Conservation (phyloP, 768 basidiomycete genomes). For the Tylopilus intermedius region DNA sequence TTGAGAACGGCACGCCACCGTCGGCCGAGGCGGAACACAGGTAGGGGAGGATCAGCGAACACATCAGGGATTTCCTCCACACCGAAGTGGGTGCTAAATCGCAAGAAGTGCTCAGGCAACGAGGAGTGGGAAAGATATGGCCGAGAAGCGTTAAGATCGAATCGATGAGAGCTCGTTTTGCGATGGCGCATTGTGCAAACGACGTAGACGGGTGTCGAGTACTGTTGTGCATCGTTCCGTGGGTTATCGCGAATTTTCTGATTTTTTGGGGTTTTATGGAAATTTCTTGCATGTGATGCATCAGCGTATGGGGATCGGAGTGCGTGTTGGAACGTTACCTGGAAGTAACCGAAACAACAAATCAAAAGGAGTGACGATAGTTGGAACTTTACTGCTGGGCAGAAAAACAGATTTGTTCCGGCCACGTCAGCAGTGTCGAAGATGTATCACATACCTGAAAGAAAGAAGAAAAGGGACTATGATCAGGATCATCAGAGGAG, state of each 20-base stretch:
- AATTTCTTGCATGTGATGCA: too few species aligned
- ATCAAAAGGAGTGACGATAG: too few species aligned
- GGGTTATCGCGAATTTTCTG: not conserved
- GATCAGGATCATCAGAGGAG: too few species aligned
- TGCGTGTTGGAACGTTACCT: too few species aligned
- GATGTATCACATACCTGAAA: too few species aligned
- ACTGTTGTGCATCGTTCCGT: not conserved
- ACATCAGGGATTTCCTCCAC: conserved; percentile 8
- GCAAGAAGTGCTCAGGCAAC: not conserved
- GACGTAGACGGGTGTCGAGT: too few species aligned
- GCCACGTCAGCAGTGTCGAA: too few species aligned
- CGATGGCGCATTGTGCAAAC: not conserved
- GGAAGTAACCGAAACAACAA: too few species aligned
- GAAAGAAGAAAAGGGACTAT: too few species aligned
- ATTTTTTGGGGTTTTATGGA: not conserved
- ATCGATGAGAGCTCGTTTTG: not conserved
- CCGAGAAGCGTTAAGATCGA: not conserved
- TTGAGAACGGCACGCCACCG: not conserved
- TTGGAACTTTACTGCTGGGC: too few species aligned
- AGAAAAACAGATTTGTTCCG: too few species aligned
- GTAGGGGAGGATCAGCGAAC: not conserved
- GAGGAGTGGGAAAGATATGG: not conserved
- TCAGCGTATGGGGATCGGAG: too few species aligned
- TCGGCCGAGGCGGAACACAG: not conserved
- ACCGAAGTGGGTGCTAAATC: conserved; percentile 4